Base-by-base conservation (phyloP, 768 basidiomycete species). In the Mycena amicta region DNA sequence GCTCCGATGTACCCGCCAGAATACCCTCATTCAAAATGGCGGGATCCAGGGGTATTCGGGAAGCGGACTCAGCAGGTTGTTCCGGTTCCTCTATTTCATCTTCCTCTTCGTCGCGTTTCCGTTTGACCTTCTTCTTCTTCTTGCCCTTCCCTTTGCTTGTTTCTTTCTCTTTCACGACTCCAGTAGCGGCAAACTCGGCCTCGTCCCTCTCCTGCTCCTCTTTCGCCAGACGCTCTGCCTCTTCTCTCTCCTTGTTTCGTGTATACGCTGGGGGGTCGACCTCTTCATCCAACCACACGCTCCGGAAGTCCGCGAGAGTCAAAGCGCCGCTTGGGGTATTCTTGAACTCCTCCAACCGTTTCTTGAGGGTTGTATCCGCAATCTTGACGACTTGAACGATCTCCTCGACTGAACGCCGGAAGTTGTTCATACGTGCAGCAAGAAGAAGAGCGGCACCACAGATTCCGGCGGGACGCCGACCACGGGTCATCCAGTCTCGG, bases 331-430 rank as follows among this genome's bases (percentile, higher is more conserved):
- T 93, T 0, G 89, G 87, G 2, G 95, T 98, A 64, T 84, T 85
- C 70, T 88, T 92, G 79, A 99, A 99, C 75, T 99, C 97, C 25
- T 95, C 91, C 16, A 99, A 77, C 18, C 97, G 85, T 72, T 96
- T 98, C 75, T 88, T 87, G 41, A 99, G 74, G 3, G 97, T 99
- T 12, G 87, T 88, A 67, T 98, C 95, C n/a, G 95, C 93, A 64
- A 98, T 97, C 75, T 98, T 99, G 64, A 98, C 97, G 16, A 99
- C 95, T 70, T 99, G 97, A 20, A 98, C 95, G 47, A 99, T 91
- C 73, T 99, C 97, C 69, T 95, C 92, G 12, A 98, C 82, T 25
- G 89, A 92, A 46, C 97, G 80, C 41, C 95, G 80, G 68, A 96
- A 98, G 72, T 97, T 97, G 76, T 96, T 98, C 97, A 99, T 98